Evolutionary conservation across 768 basidiomycete genomes (phyloP), one percentile per base, ranked within the genome.

Genomic region (Naganishia vaughanmartiniae): DNA sequence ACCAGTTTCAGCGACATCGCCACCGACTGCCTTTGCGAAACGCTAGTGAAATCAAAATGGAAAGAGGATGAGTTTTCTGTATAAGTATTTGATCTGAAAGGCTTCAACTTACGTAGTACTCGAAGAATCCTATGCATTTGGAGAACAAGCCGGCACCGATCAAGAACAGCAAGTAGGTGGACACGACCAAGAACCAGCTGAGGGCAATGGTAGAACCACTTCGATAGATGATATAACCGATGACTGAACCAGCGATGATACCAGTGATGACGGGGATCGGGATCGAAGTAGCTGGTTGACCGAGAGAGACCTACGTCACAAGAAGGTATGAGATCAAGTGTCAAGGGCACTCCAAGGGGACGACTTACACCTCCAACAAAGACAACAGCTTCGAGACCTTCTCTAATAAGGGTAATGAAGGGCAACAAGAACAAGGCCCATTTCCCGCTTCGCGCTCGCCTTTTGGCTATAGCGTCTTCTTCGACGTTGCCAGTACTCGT

Each of bases 101-200:
- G 7, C 28, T 0, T 12, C 24, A 17, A 57, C 71, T 54, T 34
- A 72, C 73, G 76, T 93, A 83, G 75, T 83, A 81, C 79, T 97
- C 83, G 83, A 92, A 92, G 39, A 85, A 82, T 74, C 88, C 87
- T 26, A 92, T 84, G 4, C 89, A 85, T 81, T 87, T 90, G 74
- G 89, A 89, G 31, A 95, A 93, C 31, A 99, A 86, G 19, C 95
- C 95, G 0, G 95, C 89, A 31, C 95, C 95, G 81, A 99, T 92
- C 76, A 98, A 87, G 74, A 97, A 86, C 56, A 98, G 84, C 73
- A 98, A 82, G 84, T 91, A 91, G 65, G 95, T 95, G 85, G 96
- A 98, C 65, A 87, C 84, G 75, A 97, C 83, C 66, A 99, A 86
- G 88, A 98, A 98, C 73, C 93, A 83, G 39, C 87, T 88, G 39